Percentiles rank a stretch among this genome's conserved stretches.
phyloP scores from a whole-genome alignment of 2,329 filamentous ascomycete species.

The Teratosphaeria zuluensis region DNA sequence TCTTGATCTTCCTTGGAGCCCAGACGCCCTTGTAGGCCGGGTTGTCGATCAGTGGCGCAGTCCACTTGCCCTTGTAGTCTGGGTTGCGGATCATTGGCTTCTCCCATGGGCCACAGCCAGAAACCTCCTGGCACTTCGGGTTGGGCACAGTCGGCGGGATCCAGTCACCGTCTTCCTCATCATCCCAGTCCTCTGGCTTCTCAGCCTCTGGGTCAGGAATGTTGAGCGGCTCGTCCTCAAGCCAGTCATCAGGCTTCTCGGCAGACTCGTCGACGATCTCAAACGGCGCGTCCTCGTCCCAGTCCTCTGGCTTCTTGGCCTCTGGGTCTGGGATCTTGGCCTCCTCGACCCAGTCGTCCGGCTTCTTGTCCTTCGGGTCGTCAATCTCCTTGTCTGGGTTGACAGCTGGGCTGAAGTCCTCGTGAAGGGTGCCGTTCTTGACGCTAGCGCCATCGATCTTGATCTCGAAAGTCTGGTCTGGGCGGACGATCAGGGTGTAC shows the following conservation, averaged over 20 bases:
- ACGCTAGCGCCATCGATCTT: constrained; percentile 81
- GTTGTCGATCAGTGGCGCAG: constrained; percentile 87
- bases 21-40: constrained; percentile 94
- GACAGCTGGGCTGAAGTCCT: constrained; percentile 88
- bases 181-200: constrained; percentile 99
- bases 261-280: constrained; percentile 94
- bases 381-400: constrained; percentile 94
- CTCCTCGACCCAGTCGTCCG: constrained; percentile 90
- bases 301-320: constrained; percentile 93
- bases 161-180: constrained; percentile 99
- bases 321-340: constrained; percentile 84
- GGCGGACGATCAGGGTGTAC: constrained; percentile 93
- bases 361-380: constrained; percentile 87
- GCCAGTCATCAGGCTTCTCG: constrained; percentile 87
- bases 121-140: constrained; percentile 87
- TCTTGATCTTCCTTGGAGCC: constrained; percentile 91
- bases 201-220: constrained; percentile 86
- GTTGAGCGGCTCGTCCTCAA: constrained; percentile 74
- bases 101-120: constrained; percentile 89
- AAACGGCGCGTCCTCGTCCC: constrained; percentile 96
- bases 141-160: constrained; percentile 81
- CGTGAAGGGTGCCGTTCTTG: constrained; percentile 83
- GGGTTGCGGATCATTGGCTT: constrained; percentile 91
- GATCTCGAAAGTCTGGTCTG: constrained; percentile 91
- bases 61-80: constrained; percentile 98